Evolutionary conservation across 2,329 filamentous ascomycete genomes (phyloP).

Genomic region (Calonectria ilicicola): DNA sequence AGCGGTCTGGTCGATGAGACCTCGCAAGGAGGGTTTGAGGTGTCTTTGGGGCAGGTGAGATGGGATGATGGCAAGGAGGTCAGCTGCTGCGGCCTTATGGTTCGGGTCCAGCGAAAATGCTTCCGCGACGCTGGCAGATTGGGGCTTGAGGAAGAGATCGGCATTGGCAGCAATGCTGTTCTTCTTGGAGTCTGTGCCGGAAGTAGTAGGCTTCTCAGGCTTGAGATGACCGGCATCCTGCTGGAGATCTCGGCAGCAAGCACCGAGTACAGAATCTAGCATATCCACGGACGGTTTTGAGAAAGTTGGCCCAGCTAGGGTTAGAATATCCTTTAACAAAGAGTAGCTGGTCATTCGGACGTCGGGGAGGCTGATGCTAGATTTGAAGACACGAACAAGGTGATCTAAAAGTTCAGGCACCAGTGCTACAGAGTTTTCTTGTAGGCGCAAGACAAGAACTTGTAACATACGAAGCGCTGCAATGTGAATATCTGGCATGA

Average conservation of each 20-base stretch:
- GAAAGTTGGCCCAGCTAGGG: conserved; percentile 73
- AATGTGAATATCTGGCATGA: conserved; percentile 80
- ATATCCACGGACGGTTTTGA: conserved; percentile 74
- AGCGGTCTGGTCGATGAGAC: conserved; percentile 83
- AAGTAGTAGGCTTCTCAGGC: conserved; percentile 47
- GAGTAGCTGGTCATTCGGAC: conserved; percentile 73
- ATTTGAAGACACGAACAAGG: conserved; percentile 76
- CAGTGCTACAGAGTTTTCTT: conserved; percentile 67
- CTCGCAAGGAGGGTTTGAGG: conserved; percentile 77
- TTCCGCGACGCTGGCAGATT: conserved; percentile 48
- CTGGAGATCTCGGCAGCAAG: conserved; percentile 82
- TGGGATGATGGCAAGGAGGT: conserved; percentile 73
- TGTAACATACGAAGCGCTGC: conserved; percentile 74
- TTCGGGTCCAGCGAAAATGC: conserved; percentile 52
- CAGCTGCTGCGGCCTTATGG: conserved; percentile 67
- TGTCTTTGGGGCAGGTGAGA: conserved; percentile 73
- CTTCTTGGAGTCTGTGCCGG: conserved; percentile 49
- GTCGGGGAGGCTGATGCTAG: conserved; percentile 61
- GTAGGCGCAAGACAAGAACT: conserved; percentile 69
- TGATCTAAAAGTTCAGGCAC: conserved; percentile 78
- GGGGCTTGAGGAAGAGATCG: conserved; percentile 73
- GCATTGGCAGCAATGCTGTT: conserved; percentile 69
- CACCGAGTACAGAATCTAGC: conserved; percentile 70
- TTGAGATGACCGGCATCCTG: conserved; percentile 63
- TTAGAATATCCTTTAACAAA: conserved; percentile 68